A percentile compares a stretch with the other conserved stretches of the same genome.
Evolutionary conservation across 2,329 filamentous ascomycete genomes (phyloP).

Genomic region (Corniculantispora saksenae): DNA sequence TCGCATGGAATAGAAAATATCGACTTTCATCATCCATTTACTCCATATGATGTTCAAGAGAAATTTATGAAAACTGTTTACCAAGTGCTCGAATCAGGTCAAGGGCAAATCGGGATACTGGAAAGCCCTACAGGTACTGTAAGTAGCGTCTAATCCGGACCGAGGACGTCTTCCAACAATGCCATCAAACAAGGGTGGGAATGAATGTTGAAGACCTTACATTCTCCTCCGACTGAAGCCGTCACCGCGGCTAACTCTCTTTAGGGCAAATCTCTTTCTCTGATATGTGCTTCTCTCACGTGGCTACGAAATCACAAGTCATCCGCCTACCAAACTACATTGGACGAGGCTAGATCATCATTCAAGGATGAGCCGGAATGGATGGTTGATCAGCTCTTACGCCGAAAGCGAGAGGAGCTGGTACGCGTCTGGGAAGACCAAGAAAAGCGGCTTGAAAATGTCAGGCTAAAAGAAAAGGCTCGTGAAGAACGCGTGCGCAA

Average conservation of each 20-base stretch:
- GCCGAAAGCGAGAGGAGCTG: slow-evolving; percentile 67
- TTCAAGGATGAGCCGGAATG: slow-evolving; percentile 75
- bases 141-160: slow-evolving; percentile 26
- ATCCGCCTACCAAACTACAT: slow-evolving; percentile 54
- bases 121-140: slow-evolving; percentile 88
- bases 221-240: no score
- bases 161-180: background rate
- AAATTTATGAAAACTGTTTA: slow-evolving; percentile 88
- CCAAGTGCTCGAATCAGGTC: slow-evolving; percentile 66
- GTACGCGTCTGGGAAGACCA: slow-evolving; percentile 68
- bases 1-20: slow-evolving; percentile 33
- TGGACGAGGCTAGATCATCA: slow-evolving; percentile 43
- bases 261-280: slow-evolving; percentile 84
- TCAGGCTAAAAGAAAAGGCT: slow-evolving; percentile 64
- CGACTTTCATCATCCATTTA: slow-evolving; percentile 84
- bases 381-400: slow-evolving; percentile 76
- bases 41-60: slow-evolving; percentile 83
- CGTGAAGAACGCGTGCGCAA: slow-evolving; percentile 53
- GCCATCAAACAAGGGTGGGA: background rate
- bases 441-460: slow-evolving; percentile 67
- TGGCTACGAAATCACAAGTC: slow-evolving; percentile 86
- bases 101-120: slow-evolving; percentile 81
- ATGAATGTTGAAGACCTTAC: background rate
- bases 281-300: slow-evolving; percentile 85
- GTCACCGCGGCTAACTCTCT: background rate